Evolutionary conservation across 2,329 filamentous ascomycete genomes (phyloP), one percentile per base, ranked within the genome.

Genomic region (Aspergillus sp.): DNA sequence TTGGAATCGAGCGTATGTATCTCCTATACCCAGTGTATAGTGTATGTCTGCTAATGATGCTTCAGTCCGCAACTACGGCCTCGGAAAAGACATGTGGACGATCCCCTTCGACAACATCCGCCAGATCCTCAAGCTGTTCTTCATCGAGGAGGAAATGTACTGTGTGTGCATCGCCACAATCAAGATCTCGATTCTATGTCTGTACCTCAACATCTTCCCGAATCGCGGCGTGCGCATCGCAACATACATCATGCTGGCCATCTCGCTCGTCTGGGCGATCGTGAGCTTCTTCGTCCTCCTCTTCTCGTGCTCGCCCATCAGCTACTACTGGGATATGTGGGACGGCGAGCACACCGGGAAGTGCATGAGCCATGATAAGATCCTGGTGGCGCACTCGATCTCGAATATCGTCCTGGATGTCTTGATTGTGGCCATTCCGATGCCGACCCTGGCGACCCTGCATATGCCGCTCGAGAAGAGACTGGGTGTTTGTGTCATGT

Each of bases 401-500:
- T 37, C 44, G n/a, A 55, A 55, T 27, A 55, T 55, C n/a, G 6
- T 55, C 4, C 53, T 55, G 33, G 53, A 55, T 27, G 35, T 55
- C 5, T n/a, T 21, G 15, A 39, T 55, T 12, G 35, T 48, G 6
- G n/a, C 8, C 6, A 17, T 55, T 7, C 53, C 53, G 4, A 48
- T 55, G 45, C 53, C 53, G 25, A 44, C 44, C 6, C n/a, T 55
- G 15, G 14, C 43, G 3, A 49, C 17, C 11, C 53, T 55, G 12
- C 46, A 55, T 11, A 47, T 55, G 37, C 46, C 45, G 17, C 37
- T 40, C n/a, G 45, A 37, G 23, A 55, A 55, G 33, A 45, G 33
- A 3, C 1, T 55, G n/a, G 53, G 27, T 1, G 25, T 55, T n/a
- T 17, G 31, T 40, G 6, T 25, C 21, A 55, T 55, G 53, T 55